Evolutionary conservation across 495 filamentous ascomycete genomes (phyloP).

Genomic region (Thermothielavioides terrestris): DNA sequence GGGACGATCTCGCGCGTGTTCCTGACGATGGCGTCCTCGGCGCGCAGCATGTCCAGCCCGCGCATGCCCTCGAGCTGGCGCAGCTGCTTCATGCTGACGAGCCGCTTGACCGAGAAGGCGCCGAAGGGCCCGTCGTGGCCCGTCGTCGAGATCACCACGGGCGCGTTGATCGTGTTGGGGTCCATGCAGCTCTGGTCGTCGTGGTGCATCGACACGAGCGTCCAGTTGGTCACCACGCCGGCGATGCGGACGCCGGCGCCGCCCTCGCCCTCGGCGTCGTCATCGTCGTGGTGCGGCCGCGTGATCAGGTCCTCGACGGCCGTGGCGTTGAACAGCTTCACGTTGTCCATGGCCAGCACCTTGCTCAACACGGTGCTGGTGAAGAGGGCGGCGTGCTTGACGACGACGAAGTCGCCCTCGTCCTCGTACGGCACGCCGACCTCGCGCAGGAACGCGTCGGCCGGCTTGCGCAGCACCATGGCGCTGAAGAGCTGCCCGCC

Average conservation of each 20-base stretch:
- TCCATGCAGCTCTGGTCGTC: constrained; percentile 86
- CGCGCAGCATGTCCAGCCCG: constrained; percentile 79
- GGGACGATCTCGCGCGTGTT: constrained; percentile 76
- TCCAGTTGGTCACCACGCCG: constrained; percentile 92
- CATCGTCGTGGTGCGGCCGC: constrained; percentile 41
- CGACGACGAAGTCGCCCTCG: constrained; percentile 77
- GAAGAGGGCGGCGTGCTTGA: constrained; percentile 89
- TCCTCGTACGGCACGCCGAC: constrained; percentile 80
- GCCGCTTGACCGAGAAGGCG: constrained; percentile 77
- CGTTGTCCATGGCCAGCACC: constrained; percentile 74
- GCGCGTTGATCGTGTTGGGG: constrained; percentile 89
- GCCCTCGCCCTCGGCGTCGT: no score
- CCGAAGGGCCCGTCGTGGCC: constrained; percentile 89
- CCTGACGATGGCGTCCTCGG: constrained; percentile 88
- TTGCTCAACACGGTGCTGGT: constrained; percentile 75
- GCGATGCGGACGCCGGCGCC: constrained; percentile 62
- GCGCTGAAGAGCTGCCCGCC: constrained; percentile 87
- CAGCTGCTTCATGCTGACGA: constrained; percentile 71
- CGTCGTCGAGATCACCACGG: constrained; percentile 75
- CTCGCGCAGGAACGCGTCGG: constrained; percentile 71
- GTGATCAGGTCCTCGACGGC: constrained; percentile 87
- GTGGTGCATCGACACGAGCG: constrained; percentile 80
- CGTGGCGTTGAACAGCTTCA: constrained; percentile 94
- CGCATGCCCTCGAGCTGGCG: constrained; percentile 85
- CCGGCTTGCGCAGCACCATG: constrained; percentile 90